Evolutionary conservation across 331 rosid species (phyloP), one percentile per base, ranked within the genome.

Genomic region (Malus hybrid): DNA sequence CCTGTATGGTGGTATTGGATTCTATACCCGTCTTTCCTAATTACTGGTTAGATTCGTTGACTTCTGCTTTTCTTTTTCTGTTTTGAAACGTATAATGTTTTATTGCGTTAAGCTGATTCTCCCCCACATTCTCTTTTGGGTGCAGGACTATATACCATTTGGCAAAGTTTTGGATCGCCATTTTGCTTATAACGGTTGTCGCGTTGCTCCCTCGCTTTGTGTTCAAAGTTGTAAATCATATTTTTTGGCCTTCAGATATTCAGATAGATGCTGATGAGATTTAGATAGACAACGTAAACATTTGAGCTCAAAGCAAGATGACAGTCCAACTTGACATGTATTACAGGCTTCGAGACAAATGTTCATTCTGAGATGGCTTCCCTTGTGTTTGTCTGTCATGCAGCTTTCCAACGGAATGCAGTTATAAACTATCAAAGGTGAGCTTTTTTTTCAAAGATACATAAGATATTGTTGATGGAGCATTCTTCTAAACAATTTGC

Each of bases 1-100:
- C 91, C 66, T 92, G 97, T 83, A 82, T 92, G 91, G 86, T 93
- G 78, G 79, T 90, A 63, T 78, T 94, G 87, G 99, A 94, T 87
- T 87, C 95, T 28, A 86, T 94, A 67, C 99, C 97, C 1, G 84
- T 77, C 61, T 83, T 92, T 75, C 97, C 96, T 68, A 87, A 88
- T 82, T 94, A 92, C 88, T 94, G 99, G 99, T 92, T 72, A 80
- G 97, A 86, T 42, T 60, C 30, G 13, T 63, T 33, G 36, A 52
- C 30, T 76, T 72, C 26, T 22, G 18, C 39, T 24, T 20, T 58
- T 60, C 12, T 14, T 61, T 39, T 34, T 58, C 29, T 15, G 39
- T 39, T 57, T 72, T 60, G 18, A 60, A 72, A 36, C 3, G 42
- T 60, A 24, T 8, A 72, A 24, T 24, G 53, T 4, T 24, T 58